A percentile compares a stretch with the other conserved stretches of the same genome.
phyloP scores from a whole-genome alignment of 495 filamentous ascomycete species.

The Tuber umbilicatum region DNA sequence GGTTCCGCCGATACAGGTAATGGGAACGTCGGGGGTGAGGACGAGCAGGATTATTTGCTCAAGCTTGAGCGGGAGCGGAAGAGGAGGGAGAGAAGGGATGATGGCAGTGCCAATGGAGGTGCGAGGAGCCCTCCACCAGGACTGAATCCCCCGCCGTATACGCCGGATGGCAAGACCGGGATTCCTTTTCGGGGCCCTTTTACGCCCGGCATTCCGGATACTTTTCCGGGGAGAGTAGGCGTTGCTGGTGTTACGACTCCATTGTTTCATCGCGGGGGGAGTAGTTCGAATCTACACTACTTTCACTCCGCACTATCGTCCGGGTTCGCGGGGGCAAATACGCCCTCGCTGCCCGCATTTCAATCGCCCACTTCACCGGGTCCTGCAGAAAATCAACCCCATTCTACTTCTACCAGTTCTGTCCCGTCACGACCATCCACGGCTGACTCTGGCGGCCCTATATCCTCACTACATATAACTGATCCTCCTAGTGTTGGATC shows the following conservation, averaged over 20 bases:
- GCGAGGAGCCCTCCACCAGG: conserved; percentile 22
- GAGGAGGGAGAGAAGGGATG: conserved; percentile 43
- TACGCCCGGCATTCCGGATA: conserved; percentile 33
- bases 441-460: conserved; percentile 20
- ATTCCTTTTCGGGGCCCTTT: conserved; percentile 26
- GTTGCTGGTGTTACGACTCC: conserved; percentile 39
- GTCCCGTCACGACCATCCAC: conserved; percentile 20
- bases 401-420: conserved; percentile 23
- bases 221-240: conserved; percentile 35
- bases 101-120: conserved; percentile 10
- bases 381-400: conserved; percentile 20
- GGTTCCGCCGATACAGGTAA: conserved; percentile 11
- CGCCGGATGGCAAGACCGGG: conserved; percentile 20
- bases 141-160: conserved; percentile 39
- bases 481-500: conserved; percentile 14
- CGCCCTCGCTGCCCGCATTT: conserved; percentile 49
- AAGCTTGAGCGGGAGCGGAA: conserved; percentile 47
- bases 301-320: conserved; percentile 77
- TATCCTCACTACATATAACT: conserved; percentile 11
- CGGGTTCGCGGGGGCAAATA: conserved; percentile 75
- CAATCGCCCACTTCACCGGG: conserved; percentile 30
- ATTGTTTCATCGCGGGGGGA: conserved; percentile 56
- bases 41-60: conserved; percentile 44
- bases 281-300: conserved; percentile 82
- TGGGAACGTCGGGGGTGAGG: conserved; percentile 26